These are phyloP conservation scores for Plasmodium blacklocki DNA, from an alignment of 169 alveolate genomes.

Conservation along the genomic window DNA sequence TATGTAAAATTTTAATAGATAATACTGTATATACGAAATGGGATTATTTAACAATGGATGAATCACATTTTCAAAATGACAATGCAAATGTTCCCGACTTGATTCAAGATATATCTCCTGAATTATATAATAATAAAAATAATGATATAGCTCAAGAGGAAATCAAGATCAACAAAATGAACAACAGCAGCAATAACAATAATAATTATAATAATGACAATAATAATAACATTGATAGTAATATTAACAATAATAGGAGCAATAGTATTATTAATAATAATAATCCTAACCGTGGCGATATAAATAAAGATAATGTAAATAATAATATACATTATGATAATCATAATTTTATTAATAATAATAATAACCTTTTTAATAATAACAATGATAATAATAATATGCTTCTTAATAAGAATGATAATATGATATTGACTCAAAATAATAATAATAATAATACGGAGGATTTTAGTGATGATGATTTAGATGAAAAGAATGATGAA, in stretches of 20 bases:
- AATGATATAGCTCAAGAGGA: slow-evolving; percentile 77
- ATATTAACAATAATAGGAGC: neutral
- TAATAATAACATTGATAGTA: neutral
- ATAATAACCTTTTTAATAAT: too few relatives aligned
- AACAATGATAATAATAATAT: neutral
- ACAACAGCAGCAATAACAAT: neutral
- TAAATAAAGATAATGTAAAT: slow-evolving; percentile 63
- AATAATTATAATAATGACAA: slow-evolving; percentile 13
- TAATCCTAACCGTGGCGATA: neutral
- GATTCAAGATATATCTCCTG: slow-evolving; percentile 87
- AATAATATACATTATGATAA: too few relatives aligned
- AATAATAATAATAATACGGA: neutral
- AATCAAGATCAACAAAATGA: slow-evolving; percentile 32
- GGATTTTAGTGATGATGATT: slow-evolving; percentile 8
- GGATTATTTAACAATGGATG: slow-evolving; percentile 92
- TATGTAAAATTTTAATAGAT: slow-evolving; percentile 81
- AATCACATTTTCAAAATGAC: slow-evolving; percentile 90
- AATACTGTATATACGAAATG: slow-evolving; percentile 88
- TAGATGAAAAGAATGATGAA: slow-evolving; percentile 81
- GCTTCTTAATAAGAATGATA: neutral
- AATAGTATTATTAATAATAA: neutral
- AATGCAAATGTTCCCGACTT: slow-evolving; percentile 88
- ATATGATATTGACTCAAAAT: too few relatives aligned
- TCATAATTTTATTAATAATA: neutral
- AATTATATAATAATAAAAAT: slow-evolving; percentile 83